Percentiles rank a stretch among this genome's conserved stretches.
These are phyloP conservation scores for Phytopythium litorale DNA, from an alignment of 352 stramenopile species.

Conservation along the genomic window DNA sequence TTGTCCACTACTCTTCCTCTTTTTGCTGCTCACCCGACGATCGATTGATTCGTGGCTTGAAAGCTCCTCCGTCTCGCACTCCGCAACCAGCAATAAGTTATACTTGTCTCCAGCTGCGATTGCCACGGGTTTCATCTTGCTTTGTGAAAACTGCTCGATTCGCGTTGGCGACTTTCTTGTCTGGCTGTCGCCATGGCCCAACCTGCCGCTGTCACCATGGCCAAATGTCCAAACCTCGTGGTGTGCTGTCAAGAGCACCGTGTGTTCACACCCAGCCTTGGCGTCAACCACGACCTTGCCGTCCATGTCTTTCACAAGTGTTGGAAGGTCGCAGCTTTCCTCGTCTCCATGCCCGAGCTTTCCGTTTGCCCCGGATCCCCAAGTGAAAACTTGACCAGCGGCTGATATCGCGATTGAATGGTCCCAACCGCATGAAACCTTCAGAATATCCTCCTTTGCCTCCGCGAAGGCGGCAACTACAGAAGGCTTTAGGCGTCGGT, in stretches of 20 bases:
- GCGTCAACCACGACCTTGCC: slow-evolving; percentile 56
- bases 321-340: slow-evolving; percentile 70
- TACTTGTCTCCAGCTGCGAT: slow-evolving; percentile 88
- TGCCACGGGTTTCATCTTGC: slow-evolving; percentile 48
- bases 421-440: slow-evolving; percentile 77
- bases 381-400: slow-evolving; percentile 62
- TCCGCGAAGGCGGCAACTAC: slow-evolving; percentile 51
- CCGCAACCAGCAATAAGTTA: slow-evolving; percentile 69
- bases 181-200: slow-evolving; percentile 66
- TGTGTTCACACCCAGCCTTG: slow-evolving; percentile 82
- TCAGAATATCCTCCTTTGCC: slow-evolving; percentile 47
- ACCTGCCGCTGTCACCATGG: slow-evolving; percentile 72
- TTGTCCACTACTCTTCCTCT: background rate
- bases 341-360: slow-evolving; percentile 83
- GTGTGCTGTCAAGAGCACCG: slow-evolving; percentile 49
- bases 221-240: slow-evolving; percentile 78
- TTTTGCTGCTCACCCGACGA: background rate
- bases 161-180: slow-evolving; percentile 57
- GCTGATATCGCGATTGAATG: slow-evolving; percentile 72
- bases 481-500: slow-evolving; percentile 57
- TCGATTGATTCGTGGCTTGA: background rate
- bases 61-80: slow-evolving; percentile 13
- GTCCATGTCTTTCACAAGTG: slow-evolving; percentile 36
- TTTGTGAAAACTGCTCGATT: slow-evolving; percentile 53
- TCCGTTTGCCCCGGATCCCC: slow-evolving; percentile 76